Evolutionary conservation across 2,329 filamentous ascomycete species (phyloP), one percentile per base, ranked within the genome.

Genomic region (Pseudocercospora eumusae): DNA sequence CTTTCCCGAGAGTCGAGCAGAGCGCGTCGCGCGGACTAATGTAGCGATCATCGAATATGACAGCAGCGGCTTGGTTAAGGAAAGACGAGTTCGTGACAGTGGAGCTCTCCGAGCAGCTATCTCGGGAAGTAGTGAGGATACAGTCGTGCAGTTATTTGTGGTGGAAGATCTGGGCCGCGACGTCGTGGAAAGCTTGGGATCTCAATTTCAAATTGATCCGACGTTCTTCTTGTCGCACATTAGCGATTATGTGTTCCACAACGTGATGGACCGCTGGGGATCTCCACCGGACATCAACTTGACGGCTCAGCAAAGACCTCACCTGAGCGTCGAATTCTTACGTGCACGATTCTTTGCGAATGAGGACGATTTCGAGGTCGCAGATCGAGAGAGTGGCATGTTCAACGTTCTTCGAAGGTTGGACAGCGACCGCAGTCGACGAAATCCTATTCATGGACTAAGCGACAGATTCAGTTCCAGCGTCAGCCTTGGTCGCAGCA

Each of bases 211-310:
- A 53, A 73, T 82, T n/a, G 79, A 82, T n/a, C 80, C 80, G 0
- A 66, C 77, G 0, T 82, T 82, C 68, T 83, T 81, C 68, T 71
- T 79, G 13, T 78, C 78, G 20, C 79, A 81, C 18, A 78, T 82
- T n/a, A 75, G 74, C 13, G 79, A 81, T 54, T 81, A 80, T 53
- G 71, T 75, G 1, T 81, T 80, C 76, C 77, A 78, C 61, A 81
- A 82, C 57, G 75, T 74, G 0, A 73, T 76, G 3, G 79, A 81
- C 65, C 76, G 75, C 1, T 80, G 78, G 78, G 75, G 75, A 2
- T 75, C 77, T 52, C 73, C 78, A 2, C 77, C 79, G 2, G 75
- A 75, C 54, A 67, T 82, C 2, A 72, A 77, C 10, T 65, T 75
- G 1, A 71, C 73, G 6, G 69, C 74, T 23, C 72, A 75, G 8